Percentiles rank a stretch among this genome's conserved stretches.
Evolutionary conservation across 352 stramenopile genomes (phyloP).

Genomic region (Thraustochytrium sp.): DNA sequence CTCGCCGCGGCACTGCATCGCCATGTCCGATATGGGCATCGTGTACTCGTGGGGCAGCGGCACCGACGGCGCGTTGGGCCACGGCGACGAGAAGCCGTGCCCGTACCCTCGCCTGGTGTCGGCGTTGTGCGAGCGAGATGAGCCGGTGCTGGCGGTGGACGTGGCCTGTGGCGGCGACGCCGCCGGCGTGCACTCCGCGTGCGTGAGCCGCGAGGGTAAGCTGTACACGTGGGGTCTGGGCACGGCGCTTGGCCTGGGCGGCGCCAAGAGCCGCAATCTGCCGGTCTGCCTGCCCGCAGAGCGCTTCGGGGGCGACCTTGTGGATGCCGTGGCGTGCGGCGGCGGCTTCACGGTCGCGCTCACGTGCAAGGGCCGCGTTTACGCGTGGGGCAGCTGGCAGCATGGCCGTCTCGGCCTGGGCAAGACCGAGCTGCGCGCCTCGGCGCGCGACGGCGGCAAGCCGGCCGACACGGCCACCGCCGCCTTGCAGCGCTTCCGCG

Average conservation of each 20-base stretch:
- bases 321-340: constrained; percentile 41
- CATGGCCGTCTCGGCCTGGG: constrained; percentile 48
- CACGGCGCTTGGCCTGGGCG: neutral
- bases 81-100: constrained; percentile 62
- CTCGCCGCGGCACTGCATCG: constrained; percentile 89
- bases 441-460: neutral
- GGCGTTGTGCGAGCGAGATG: constrained; percentile 51
- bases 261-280: neutral
- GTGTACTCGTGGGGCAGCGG: constrained; percentile 88
- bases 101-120: constrained; percentile 58
- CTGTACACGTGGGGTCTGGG: constrained; percentile 29
- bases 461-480: too few species aligned
- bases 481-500: neutral
- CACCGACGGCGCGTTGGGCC: constrained; percentile 67
- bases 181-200: neutral
- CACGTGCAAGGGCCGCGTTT: constrained; percentile 24
- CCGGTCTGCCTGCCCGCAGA: neutral
- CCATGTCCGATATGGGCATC: constrained; percentile 78
- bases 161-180: constrained; percentile 33
- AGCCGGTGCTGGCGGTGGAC: neutral
- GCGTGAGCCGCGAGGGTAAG: neutral
- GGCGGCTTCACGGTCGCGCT: constrained; percentile 46
- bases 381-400: constrained; percentile 44
- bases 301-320: neutral
- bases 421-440: neutral